A percentile compares a stretch with the other conserved stretches of the same genome.
Evolutionary conservation across 768 basidiomycete species (phyloP).

Genomic region (Amanita pallidorosea): DNA sequence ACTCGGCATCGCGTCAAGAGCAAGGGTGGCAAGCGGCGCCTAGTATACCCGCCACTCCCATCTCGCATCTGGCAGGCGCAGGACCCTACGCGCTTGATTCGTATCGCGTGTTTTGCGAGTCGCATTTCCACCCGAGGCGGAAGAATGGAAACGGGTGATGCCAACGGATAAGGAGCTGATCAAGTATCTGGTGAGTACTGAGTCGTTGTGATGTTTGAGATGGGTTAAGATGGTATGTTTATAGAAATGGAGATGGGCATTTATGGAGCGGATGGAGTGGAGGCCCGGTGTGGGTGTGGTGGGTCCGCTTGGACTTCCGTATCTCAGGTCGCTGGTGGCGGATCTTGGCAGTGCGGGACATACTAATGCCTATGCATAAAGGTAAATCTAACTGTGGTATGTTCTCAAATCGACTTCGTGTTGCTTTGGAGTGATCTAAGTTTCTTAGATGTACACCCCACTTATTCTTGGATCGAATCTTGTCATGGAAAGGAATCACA

Average conservation of each 20-base stretch:
- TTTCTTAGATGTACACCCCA: too few species aligned
- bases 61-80: constrained; percentile 52
- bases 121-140: constrained; percentile 18
- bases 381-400: too few species aligned
- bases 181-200: constrained; percentile 45
- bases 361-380: too few species aligned
- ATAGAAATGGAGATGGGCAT: constrained; percentile 70
- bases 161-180: constrained; percentile 64
- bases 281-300: constrained; percentile 31
- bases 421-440: too few species aligned
- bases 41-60: constrained; percentile 30
- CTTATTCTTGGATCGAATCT: too few species aligned
- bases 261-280: constrained; percentile 41
- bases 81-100: constrained; percentile 70
- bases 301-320: constrained; percentile 22
- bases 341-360: too few species aligned
- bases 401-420: too few species aligned
- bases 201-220: background rate
- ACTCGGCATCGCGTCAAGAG: constrained; percentile 9
- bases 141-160: constrained; percentile 53
- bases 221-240: background rate
- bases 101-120: constrained; percentile 58
- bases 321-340: constrained; percentile 27
- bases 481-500: too few species aligned
- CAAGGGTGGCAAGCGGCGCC: background rate